phyloP scores from a whole-genome alignment of 345 rosid genomes.

The Hibiscus syriacus region DNA sequence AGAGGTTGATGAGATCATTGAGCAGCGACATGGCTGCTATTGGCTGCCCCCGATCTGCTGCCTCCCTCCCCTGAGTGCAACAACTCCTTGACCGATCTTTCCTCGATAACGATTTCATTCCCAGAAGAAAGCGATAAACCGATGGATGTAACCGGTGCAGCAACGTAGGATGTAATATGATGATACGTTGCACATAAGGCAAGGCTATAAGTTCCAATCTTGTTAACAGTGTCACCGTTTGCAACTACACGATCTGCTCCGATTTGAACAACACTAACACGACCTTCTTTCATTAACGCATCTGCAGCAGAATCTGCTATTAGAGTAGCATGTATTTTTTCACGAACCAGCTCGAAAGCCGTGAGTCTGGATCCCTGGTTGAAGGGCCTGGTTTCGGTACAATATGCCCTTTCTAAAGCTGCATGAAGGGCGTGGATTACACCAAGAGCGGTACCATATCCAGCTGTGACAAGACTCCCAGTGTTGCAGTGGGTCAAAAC shows the following conservation, averaged over 20 bases:
- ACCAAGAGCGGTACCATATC: slow-evolving; percentile 96
- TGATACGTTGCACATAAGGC: slow-evolving; percentile 73
- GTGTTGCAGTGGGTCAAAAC: slow-evolving; percentile 95
- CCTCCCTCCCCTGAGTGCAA: slow-evolving; percentile 75
- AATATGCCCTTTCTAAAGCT: slow-evolving; percentile 65
- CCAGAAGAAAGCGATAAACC: slow-evolving; percentile 71
- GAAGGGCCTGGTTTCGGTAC: slow-evolving; percentile 97
- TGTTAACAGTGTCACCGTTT: slow-evolving; percentile 95
- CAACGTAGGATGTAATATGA: slow-evolving; percentile 62
- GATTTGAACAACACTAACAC: slow-evolving; percentile 66
- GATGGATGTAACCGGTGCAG: slow-evolving; percentile 80
- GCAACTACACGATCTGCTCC: slow-evolving; percentile 95
- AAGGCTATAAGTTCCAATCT: slow-evolving; percentile 92
- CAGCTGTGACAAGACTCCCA: slow-evolving; percentile 96
- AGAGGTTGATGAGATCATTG: too few relatives aligned
- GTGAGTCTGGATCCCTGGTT: slow-evolving; percentile 98
- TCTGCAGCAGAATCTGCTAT: slow-evolving; percentile 93
- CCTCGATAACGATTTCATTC: slow-evolving; percentile 66
- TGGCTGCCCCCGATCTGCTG: too few relatives aligned
- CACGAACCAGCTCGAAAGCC: slow-evolving; percentile 86
- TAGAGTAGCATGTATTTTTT: slow-evolving; percentile 81
- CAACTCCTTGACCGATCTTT: slow-evolving; percentile 70
- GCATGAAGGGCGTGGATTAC: slow-evolving; percentile 77
- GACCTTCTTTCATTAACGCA: slow-evolving; percentile 69
- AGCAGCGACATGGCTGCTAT: too few relatives aligned